A percentile compares a stretch with the other conserved stretches of the same genome.
Conservation (phyloP, 257 asterid genomes). For the Eucommia ulmoides region DNA sequence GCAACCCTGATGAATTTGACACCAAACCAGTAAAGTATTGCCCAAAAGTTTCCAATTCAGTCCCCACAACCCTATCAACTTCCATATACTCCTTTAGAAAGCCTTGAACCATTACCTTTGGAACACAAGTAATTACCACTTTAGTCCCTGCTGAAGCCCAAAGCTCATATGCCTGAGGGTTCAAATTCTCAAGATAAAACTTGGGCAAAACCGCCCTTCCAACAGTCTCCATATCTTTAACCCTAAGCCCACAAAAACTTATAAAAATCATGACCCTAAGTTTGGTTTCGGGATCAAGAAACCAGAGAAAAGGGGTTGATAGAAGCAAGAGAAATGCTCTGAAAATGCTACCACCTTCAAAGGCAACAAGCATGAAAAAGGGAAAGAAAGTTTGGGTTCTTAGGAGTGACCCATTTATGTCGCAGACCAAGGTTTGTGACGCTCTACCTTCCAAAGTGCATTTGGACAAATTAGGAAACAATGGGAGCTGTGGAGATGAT, state of each 20-base stretch:
- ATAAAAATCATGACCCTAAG: conserved; percentile 62
- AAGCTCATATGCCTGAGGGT: conserved; percentile 31
- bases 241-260: conserved; percentile 63
- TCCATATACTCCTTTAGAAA: conserved; percentile 60
- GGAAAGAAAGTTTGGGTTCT: conserved; percentile 62
- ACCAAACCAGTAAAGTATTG: conserved; percentile 48
- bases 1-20: conserved; percentile 29
- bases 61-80: conserved; percentile 52
- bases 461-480: conserved; percentile 32
- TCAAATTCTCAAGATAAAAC: conserved; percentile 60
- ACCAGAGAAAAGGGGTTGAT: conserved; percentile 34
- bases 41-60: conserved; percentile 56
- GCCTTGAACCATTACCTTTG: conserved; percentile 74
- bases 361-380: conserved; percentile 86
- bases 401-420: conserved; percentile 38
- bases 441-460: conserved; percentile 16
- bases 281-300: conserved; percentile 28
- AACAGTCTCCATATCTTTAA: conserved; percentile 44
- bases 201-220: conserved; percentile 73
- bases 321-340: conserved; percentile 59
- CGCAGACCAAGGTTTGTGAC: conserved; percentile 48
- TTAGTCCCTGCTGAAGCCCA: conserved; percentile 36
- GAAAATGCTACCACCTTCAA: conserved; percentile 74
- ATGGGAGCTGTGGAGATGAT: conserved; percentile 17
- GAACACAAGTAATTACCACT: conserved; percentile 44